Conservation (phyloP, 208 protist species). For the Leishmania martiniquensis region DNA sequence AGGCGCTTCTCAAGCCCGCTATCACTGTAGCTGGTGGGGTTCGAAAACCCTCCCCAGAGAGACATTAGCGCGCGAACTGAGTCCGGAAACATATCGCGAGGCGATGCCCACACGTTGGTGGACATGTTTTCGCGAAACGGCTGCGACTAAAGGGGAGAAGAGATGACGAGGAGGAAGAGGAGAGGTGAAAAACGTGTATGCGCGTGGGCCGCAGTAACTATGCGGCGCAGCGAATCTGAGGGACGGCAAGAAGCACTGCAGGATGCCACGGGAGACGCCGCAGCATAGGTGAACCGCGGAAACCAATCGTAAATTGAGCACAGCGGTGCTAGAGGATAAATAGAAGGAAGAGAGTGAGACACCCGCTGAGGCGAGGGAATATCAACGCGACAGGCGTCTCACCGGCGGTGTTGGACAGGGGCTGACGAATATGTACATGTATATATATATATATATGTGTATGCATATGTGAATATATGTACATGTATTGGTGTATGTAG, state of each 20-base stretch:
- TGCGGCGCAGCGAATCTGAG: not conserved
- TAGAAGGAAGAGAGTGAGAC: no score
- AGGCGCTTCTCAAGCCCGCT: constrained; percentile 85
- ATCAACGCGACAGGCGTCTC: not conserved
- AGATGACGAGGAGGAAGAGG: not conserved
- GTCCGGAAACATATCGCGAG: constrained; percentile 64
- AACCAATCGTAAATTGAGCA: no score
- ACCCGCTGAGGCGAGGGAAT: no score
- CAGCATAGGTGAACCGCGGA: not conserved
- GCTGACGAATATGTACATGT: no score
- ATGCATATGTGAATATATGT: no score
- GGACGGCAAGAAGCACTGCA: not conserved
- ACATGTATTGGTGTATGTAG: not conserved
- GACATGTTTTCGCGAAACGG: constrained; percentile 15
- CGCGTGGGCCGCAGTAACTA: not conserved
- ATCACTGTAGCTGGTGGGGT: constrained; percentile 50
- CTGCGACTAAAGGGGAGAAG: not conserved
- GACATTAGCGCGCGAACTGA: constrained; percentile 88
- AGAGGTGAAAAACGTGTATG: not conserved
- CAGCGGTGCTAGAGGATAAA: no score
- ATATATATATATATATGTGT: not conserved
- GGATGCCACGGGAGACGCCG: not conserved
- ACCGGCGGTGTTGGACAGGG: not conserved
- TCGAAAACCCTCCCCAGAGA: constrained; percentile 82
- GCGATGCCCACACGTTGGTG: constrained; percentile 44